phyloP scores from a whole-genome alignment of 1,284 basidiomycete genomes.

The Fomitiporia mediterranea region DNA sequence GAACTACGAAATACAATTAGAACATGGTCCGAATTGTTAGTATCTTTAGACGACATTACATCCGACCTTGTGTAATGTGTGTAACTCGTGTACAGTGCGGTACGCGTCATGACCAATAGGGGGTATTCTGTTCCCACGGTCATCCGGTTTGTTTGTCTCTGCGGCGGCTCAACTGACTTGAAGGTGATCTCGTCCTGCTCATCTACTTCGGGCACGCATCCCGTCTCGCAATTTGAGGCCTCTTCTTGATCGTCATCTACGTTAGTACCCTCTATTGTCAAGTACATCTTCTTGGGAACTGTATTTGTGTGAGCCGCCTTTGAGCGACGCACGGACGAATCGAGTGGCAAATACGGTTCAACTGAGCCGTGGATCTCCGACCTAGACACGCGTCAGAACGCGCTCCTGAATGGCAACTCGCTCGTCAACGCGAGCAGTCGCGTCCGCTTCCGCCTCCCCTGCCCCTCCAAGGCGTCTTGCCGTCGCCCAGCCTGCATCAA shows the following conservation, averaged over 20 bases:
- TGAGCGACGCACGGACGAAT: not conserved
- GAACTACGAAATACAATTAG: too few species aligned
- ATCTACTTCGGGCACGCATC: not conserved
- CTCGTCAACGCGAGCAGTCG: constrained; percentile 2
- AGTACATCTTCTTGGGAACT: not conserved
- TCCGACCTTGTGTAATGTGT: too few species aligned
- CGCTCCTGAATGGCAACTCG: constrained; percentile 20
- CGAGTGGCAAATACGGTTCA: not conserved
- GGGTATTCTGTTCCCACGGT: not conserved
- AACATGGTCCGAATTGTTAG: too few species aligned
- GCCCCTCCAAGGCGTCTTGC: constrained; percentile 6
- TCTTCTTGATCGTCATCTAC: not conserved
- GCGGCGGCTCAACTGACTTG: not conserved
- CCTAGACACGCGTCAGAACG: constrained; percentile 14
- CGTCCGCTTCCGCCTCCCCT: constrained; percentile 17
- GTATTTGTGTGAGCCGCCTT: not conserved
- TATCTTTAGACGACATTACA: too few species aligned
- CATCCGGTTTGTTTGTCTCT: not conserved
- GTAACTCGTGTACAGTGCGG: too few species aligned
- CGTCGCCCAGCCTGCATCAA: constrained; percentile 13
- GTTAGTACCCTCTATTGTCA: too few species aligned
- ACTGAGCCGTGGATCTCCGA: constrained; percentile 17
- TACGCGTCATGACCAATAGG: too few species aligned
- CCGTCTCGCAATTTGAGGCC: not conserved
- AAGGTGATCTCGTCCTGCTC: not conserved